Percentiles rank a stretch among this genome's conserved stretches.
Evolutionary conservation across 805 yeast genomes (phyloP).

Genomic region (Wickerhamiella vanderwaltii): DNA sequence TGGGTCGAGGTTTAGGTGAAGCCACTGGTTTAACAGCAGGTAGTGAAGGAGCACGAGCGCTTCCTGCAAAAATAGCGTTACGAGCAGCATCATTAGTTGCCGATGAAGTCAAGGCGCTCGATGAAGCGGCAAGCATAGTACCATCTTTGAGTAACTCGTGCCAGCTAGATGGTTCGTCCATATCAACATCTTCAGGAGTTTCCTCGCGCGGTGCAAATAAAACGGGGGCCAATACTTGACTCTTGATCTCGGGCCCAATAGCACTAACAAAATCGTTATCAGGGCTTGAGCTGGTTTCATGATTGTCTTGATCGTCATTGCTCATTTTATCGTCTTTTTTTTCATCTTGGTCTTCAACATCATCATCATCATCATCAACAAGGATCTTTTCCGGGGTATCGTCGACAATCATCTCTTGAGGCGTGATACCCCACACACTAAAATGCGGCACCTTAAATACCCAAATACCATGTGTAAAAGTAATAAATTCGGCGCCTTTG

Average conservation of each 20-base stretch:
- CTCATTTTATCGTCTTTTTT: slow-evolving; percentile 22
- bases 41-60: background rate
- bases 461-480: slow-evolving; percentile 64
- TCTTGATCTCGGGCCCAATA: background rate
- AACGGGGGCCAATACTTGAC: background rate
- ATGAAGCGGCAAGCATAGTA: background rate
- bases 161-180: background rate
- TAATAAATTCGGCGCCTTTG: slow-evolving; percentile 66
- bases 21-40: background rate
- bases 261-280: background rate
- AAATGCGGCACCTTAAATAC: slow-evolving; percentile 80
- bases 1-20: background rate
- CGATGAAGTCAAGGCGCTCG: background rate
- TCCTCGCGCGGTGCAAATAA: background rate
- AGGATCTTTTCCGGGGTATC: slow-evolving; percentile 14
- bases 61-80: background rate
- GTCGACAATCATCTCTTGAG: slow-evolving; percentile 21
- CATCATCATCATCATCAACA: slow-evolving; percentile 42
- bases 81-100: background rate
- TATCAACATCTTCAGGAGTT: background rate
- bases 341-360: slow-evolving; percentile 43
- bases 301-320: too few species aligned
- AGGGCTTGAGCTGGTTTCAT: background rate
- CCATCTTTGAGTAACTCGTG: background rate
- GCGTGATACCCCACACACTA: slow-evolving; percentile 79